These are phyloP conservation scores for Pelargonium fulgidum DNA, from an alignment of 441 rosid genomes.

Conservation along the genomic window DNA sequence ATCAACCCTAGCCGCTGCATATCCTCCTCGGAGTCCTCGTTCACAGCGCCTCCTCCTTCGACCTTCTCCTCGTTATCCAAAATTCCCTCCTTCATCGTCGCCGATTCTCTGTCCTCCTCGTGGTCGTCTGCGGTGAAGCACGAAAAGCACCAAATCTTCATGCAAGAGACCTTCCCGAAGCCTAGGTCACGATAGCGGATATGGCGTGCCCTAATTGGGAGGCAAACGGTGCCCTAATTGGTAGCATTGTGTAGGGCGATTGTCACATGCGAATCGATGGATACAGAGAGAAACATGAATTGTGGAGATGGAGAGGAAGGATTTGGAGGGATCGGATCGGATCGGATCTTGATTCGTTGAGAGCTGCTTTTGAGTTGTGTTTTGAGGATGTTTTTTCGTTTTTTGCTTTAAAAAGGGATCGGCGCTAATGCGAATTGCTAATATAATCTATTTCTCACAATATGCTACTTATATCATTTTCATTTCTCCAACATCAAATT, in stretches of 20 bases:
- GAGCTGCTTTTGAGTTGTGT: background rate
- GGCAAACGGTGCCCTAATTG: constrained; percentile 13
- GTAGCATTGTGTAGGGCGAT: background rate
- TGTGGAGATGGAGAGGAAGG: background rate
- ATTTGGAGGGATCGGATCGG: background rate
- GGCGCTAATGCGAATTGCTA: background rate
- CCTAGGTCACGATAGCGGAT: constrained; percentile 51
- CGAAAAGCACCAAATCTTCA: constrained; percentile 77
- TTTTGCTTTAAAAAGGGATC: constrained; percentile 4
- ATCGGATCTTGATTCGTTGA: constrained; percentile 3
- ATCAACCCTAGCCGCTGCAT: constrained; percentile 20
- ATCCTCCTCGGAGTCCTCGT: constrained; percentile 21
- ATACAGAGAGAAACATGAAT: constrained; percentile 18
- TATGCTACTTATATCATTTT: too few relatives aligned
- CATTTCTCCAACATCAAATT: too few relatives aligned
- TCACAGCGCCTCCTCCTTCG: constrained; percentile 25
- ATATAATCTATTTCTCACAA: background rate
- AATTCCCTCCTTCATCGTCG: constrained; percentile 33
- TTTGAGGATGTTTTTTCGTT: background rate
- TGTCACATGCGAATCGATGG: constrained; percentile 19
- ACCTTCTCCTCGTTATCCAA: constrained; percentile 25
- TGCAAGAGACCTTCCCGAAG: constrained; percentile 42
- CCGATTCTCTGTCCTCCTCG: constrained; percentile 19
- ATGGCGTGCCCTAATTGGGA: constrained; percentile 24
- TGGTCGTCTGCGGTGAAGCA: constrained; percentile 52